phyloP scores from a whole-genome alignment of 305 asterid genomes.

The Nicotiana rustica region DNA sequence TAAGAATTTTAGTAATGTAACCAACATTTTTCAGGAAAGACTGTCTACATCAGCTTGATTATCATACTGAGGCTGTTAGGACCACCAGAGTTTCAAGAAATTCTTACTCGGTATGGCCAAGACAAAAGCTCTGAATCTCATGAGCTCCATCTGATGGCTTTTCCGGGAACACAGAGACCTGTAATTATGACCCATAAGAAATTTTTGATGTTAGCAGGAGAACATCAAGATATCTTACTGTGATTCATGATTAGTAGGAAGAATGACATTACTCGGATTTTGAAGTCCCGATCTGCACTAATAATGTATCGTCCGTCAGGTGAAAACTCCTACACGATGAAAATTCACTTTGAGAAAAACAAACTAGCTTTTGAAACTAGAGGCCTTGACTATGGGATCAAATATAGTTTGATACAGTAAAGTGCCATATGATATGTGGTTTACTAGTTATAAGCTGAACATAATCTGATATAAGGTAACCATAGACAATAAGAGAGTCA shows the following conservation, averaged over 20 bases:
- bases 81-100: constrained; percentile 8
- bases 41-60: constrained; percentile 9
- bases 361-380: background rate
- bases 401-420: background rate
- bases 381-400: constrained; percentile 18
- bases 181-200: constrained; percentile 43
- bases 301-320: constrained; percentile 75
- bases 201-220: constrained; percentile 25
- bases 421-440: background rate
- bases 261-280: constrained; percentile 75
- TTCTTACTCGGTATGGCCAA: constrained; percentile 94
- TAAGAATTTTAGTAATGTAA: background rate
- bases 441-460: background rate
- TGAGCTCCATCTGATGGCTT: constrained; percentile 80
- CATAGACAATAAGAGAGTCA: constrained; percentile 10
- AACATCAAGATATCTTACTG: constrained; percentile 31
- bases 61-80: constrained; percentile 13
- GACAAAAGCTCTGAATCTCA: constrained; percentile 92
- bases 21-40: constrained; percentile 7
- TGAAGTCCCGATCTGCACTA: constrained; percentile 94
- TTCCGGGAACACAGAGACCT: constrained; percentile 84
- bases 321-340: constrained; percentile 75
- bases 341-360: constrained; percentile 6
- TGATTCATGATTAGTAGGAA: constrained; percentile 31
- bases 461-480: background rate